These are phyloP conservation scores for Linderina pennispora DNA, from an alignment of 192 early-diverging fungal genomes.

Conservation along the genomic window DNA sequence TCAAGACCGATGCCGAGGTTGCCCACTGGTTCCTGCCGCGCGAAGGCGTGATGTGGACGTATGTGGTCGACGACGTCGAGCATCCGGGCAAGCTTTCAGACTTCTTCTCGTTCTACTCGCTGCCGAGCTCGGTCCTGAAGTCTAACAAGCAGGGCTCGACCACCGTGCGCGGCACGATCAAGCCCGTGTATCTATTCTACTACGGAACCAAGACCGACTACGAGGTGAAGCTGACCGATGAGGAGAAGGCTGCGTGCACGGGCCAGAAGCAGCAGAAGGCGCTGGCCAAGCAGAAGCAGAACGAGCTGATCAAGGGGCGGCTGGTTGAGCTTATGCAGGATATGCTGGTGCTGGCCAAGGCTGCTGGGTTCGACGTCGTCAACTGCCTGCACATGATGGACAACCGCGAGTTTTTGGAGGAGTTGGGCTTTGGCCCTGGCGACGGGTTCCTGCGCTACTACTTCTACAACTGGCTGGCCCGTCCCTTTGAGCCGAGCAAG, in stretches of 20 bases:
- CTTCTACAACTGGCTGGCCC: constrained; percentile 91
- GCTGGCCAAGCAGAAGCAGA: constrained; percentile 23
- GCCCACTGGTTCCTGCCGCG: constrained; percentile 86
- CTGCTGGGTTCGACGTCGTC: constrained; percentile 83
- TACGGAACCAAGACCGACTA: constrained; percentile 62
- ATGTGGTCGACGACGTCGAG: constrained; percentile 77
- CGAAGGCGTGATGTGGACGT: constrained; percentile 83
- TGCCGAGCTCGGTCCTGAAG: constrained; percentile 88
- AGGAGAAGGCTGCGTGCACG: constrained; percentile 32
- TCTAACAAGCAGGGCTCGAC: constrained; percentile 49
- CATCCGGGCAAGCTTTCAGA: constrained; percentile 66
- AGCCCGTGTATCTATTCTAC: constrained; percentile 95
- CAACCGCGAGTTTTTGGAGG: constrained; percentile 71
- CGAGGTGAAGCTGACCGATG: constrained; percentile 18
- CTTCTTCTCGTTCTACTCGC: constrained; percentile 91
- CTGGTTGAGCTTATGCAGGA: constrained; percentile 66
- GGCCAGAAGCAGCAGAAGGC: constrained; percentile 42
- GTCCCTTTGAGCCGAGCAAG: constrained; percentile 57
- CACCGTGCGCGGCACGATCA: constrained; percentile 47
- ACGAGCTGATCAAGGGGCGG: constrained; percentile 44
- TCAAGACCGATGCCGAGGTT: constrained; percentile 77
- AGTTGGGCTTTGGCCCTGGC: constrained; percentile 86
- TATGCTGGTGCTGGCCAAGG: constrained; percentile 66
- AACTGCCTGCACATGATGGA: constrained; percentile 94
- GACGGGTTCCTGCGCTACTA: constrained; percentile 96